Percentiles rank a stretch among this genome's conserved stretches.
These are phyloP conservation scores for Pythium scleroteichum DNA, from an alignment of 352 stramenopile genomes.

Conservation along the genomic window DNA sequence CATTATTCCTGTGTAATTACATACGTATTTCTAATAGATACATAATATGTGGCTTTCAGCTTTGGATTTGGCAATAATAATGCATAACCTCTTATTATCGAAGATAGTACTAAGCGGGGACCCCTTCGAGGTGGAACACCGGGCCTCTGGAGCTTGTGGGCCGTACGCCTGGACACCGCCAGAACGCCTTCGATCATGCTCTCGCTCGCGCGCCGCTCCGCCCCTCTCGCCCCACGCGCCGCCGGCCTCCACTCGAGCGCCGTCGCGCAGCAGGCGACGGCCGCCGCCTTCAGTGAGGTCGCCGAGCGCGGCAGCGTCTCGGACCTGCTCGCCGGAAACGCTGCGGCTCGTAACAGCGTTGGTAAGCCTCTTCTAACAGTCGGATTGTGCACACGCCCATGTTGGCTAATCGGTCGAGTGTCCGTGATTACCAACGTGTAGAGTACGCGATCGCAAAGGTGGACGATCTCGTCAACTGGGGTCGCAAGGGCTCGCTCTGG, in stretches of 20 bases:
- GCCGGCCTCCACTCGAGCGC: conserved; percentile 30
- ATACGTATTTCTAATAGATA: background rate
- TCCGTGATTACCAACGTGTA: conserved; percentile 24
- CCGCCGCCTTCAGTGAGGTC: conserved; percentile 31
- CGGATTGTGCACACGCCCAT: background rate
- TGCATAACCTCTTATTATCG: background rate
- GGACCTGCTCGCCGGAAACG: conserved; percentile 69
- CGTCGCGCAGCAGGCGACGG: conserved; percentile 23
- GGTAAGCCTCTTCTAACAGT: conserved; percentile 40
- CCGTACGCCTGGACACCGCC: conserved; percentile 19
- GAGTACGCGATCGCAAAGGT: conserved; percentile 98
- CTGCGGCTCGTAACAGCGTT: conserved; percentile 72
- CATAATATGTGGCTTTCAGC: too few relatives aligned
- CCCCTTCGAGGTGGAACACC: conserved; percentile 4
- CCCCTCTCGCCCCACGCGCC: conserved; percentile 15
- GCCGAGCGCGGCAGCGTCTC: conserved; percentile 62
- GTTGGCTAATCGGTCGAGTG: background rate
- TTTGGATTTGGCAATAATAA: too few relatives aligned
- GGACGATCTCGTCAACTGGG: conserved; percentile 99
- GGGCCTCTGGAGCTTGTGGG: conserved; percentile 9
- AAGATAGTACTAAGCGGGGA: background rate
- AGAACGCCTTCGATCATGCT: conserved; percentile 23
- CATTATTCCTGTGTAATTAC: too few relatives aligned
- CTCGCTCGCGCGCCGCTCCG: conserved; percentile 22
- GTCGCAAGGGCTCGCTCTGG: conserved; percentile 96